These are phyloP conservation scores for Barbarea vulgaris DNA, from an alignment of 345 rosid genomes.

Conservation along the genomic window DNA sequence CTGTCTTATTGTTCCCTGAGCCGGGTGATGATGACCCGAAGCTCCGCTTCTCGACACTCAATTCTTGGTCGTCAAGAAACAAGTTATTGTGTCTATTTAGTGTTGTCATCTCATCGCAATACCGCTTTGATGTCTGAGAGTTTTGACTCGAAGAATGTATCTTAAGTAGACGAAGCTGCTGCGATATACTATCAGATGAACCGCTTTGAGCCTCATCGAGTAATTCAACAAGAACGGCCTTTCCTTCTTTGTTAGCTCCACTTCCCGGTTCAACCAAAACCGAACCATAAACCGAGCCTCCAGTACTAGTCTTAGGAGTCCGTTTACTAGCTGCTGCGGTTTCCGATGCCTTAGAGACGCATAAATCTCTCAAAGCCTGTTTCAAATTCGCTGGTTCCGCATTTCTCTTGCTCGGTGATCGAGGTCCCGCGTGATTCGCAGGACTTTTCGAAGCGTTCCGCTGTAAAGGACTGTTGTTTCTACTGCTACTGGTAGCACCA, in stretches of 20 bases:
- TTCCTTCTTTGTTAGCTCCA: slow-evolving; percentile 50
- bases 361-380: slow-evolving; percentile 86
- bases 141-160: slow-evolving; percentile 47
- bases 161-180: slow-evolving; percentile 50
- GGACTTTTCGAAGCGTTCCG: slow-evolving; percentile 72
- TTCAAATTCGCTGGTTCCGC: slow-evolving; percentile 72
- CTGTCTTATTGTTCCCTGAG: slow-evolving; percentile 49
- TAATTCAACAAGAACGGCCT: slow-evolving; percentile 57
- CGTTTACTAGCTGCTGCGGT: slow-evolving; percentile 88
- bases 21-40: slow-evolving; percentile 43
- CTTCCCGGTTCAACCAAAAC: slow-evolving; percentile 65
- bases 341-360: slow-evolving; percentile 89
- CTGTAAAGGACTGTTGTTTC: slow-evolving; percentile 49
- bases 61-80: slow-evolving; percentile 41
- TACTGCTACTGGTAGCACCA: slow-evolving; percentile 48
- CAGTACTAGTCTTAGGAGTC: slow-evolving; percentile 44
- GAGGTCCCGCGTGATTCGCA: slow-evolving; percentile 51
- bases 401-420: slow-evolving; percentile 60
- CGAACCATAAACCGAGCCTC: slow-evolving; percentile 64
- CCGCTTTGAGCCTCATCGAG: slow-evolving; percentile 55
- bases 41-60: slow-evolving; percentile 34
- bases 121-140: slow-evolving; percentile 50
- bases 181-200: slow-evolving; percentile 45
- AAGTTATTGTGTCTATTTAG: slow-evolving; percentile 12
- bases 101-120: slow-evolving; percentile 22